These are phyloP conservation scores for Chiua virens DNA, from an alignment of 768 basidiomycete species.

Conservation along the genomic window DNA sequence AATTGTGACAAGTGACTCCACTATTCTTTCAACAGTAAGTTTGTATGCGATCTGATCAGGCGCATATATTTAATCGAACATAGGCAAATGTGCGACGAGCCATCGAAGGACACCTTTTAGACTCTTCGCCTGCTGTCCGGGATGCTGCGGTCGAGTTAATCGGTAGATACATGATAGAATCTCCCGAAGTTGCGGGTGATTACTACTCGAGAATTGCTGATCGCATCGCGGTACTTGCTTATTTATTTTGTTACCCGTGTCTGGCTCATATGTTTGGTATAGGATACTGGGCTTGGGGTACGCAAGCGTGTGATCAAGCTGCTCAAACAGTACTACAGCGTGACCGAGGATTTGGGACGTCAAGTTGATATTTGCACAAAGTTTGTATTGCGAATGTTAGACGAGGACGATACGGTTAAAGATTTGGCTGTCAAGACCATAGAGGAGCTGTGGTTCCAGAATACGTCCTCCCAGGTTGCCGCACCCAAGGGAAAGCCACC, in stretches of 20 bases:
- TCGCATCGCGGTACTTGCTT: slow-evolving; percentile 74
- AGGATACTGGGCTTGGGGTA: slow-evolving; percentile 95
- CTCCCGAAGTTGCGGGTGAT: slow-evolving; percentile 82
- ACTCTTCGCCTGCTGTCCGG: slow-evolving; percentile 91
- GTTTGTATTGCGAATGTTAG: slow-evolving; percentile 80
- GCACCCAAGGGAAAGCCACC: slow-evolving; percentile 39
- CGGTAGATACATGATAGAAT: slow-evolving; percentile 94
- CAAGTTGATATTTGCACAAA: slow-evolving; percentile 80
- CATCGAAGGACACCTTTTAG: slow-evolving; percentile 87
- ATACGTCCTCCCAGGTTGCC: slow-evolving; percentile 28
- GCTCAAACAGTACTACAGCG: slow-evolving; percentile 75
- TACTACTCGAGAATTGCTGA: slow-evolving; percentile 89
- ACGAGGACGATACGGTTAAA: slow-evolving; percentile 95
- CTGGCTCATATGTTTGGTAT: slow-evolving; percentile 1
- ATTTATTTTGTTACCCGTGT: background rate
- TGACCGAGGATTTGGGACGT: slow-evolving; percentile 56
- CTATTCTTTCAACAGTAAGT: slow-evolving; percentile 72
- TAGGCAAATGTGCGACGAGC: slow-evolving; percentile 79
- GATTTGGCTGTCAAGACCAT: slow-evolving; percentile 88
- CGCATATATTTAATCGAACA: slow-evolving; percentile 3
- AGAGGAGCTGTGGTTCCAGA: slow-evolving; percentile 88
- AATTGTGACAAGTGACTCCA: slow-evolving; percentile 87
- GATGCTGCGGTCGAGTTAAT: slow-evolving; percentile 97
- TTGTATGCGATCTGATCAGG: background rate
- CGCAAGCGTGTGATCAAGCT: slow-evolving; percentile 96